Evolutionary conservation across 345 rosid genomes (phyloP), one percentile per base, ranked within the genome.

Genomic region (Laguncularia racemosa): DNA sequence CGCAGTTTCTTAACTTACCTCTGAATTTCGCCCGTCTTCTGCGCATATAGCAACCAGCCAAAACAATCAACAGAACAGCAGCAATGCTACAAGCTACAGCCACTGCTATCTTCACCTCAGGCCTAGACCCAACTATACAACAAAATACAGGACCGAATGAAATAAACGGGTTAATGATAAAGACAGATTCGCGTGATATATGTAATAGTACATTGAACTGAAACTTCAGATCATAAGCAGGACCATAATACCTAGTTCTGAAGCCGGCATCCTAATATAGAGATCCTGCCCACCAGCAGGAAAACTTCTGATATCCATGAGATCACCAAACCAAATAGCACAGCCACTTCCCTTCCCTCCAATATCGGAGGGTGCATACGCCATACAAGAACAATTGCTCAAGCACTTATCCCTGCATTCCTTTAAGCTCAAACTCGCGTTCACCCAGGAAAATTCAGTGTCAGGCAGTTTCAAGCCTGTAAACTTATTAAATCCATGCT

Each of bases 321-420:
- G 69, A 51, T 70, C 76, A 16, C 61, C 71, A 18, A 63, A 71
- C 81, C 81, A 77, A 13, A 63, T 56, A 33, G 46, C 68, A 17
- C 78, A 77, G 48, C 81, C 76, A 33, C 73, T 71, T 28, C 76
- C 78, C 0, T 52, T 52, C 46, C 65, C 68, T n/a, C n/a, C 61
- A 38, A 73, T 68, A 57, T 69, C 65, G 0, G 57, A 38, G 20
- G 62, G 55, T 1, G 75, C 60, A 49, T 74, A 70, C 13, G 78
- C 83, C 44, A 21, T 46, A 51, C 83, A 78, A 52, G 80, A 72
- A 56, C 73, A 72, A 58, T 75, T 74, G 16, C 18, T 48, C 65
- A 60, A 59, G 69, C 80, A 78, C 53, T 21, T 54, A 2, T 54
- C 73, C 53, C 52, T 54, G 50, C 80, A 78, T 38, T 68, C 68